Conservation (phyloP, 2,329 filamentous ascomycete species). For the Chrysosporium queenslandicum region DNA sequence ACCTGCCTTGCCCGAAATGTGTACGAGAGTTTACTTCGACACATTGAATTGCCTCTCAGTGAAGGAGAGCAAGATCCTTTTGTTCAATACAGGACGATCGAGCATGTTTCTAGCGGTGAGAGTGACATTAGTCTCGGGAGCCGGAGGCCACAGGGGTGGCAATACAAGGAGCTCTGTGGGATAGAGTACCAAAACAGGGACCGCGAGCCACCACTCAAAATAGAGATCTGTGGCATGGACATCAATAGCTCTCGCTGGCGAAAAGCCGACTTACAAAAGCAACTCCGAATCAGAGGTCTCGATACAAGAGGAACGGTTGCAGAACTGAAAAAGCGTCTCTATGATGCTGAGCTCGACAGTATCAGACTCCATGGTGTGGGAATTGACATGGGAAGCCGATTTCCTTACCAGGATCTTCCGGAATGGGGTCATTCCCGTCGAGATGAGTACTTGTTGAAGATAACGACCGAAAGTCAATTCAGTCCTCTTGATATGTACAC, state of each 20-base stretch:
- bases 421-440: conserved; percentile 22
- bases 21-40: conserved; percentile 25
- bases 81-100: background rate
- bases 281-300: conserved; percentile 18
- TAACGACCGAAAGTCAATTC: conserved; percentile 15
- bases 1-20: conserved; percentile 24
- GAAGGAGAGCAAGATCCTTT: conserved; percentile 9
- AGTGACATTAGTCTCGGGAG: background rate
- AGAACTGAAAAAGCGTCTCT: conserved; percentile 20
- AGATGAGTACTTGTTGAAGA: conserved; percentile 17
- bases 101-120: background rate
- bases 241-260: conserved; percentile 18
- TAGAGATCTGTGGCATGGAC: conserved; percentile 15
- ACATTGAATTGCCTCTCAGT: conserved; percentile 18
- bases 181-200: background rate
- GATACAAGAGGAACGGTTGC: conserved; percentile 10
- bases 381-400: conserved; percentile 15
- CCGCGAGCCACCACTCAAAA: background rate
- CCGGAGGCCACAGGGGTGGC: conserved; percentile 8
- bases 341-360: conserved; percentile 17
- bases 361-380: background rate
- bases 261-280: conserved; percentile 13
- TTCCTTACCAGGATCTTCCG: conserved; percentile 22
- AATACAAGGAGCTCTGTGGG: conserved; percentile 17
- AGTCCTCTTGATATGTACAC: conserved; percentile 31